A percentile compares a stretch with the other conserved stretches of the same genome.
Evolutionary conservation across 805 yeast genomes (phyloP).

Genomic region (Candida quercuum): DNA sequence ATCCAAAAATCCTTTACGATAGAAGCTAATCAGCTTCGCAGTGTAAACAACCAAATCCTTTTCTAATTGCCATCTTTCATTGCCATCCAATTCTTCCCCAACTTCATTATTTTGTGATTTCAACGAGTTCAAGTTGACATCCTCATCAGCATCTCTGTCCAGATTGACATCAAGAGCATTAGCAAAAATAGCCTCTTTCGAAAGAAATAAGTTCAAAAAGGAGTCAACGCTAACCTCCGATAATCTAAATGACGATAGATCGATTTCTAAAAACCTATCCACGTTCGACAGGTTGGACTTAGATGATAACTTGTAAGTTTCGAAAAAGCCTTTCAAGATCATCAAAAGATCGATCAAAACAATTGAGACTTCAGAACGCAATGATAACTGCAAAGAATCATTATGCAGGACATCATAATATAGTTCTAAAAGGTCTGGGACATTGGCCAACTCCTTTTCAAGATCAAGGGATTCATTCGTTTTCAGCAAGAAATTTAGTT

Average conservation of each 20-base stretch:
- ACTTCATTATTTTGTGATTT: conserved; percentile 4
- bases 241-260: conserved; percentile 19
- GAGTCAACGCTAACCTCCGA: conserved; percentile 26
- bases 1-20: conserved; percentile 29
- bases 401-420: conserved; percentile 7
- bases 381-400: conserved; percentile 2
- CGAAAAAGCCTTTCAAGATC: conserved; percentile 24
- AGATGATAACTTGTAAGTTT: conserved; percentile 31
- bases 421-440: conserved; percentile 13
- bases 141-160: conserved; percentile 51
- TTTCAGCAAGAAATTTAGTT: conserved; percentile 9
- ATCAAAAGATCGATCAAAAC: conserved; percentile 22
- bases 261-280: conserved; percentile 17
- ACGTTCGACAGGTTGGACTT: conserved; percentile 19
- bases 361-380: conserved; percentile 19
- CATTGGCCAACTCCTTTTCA: conserved; percentile 12
- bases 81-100: conserved; percentile 14
- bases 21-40: conserved; percentile 33
- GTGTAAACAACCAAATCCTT: conserved; percentile 36
- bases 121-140: conserved; percentile 30
- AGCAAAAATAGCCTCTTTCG: conserved; percentile 44
- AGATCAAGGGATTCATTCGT: conserved; percentile 15
- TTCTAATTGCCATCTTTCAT: conserved; percentile 32
- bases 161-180: conserved; percentile 29
- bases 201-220: conserved; percentile 39